These are phyloP conservation scores for Curvularia spicifera DNA, from an alignment of 2,329 filamentous ascomycete genomes.

Conservation along the genomic window DNA sequence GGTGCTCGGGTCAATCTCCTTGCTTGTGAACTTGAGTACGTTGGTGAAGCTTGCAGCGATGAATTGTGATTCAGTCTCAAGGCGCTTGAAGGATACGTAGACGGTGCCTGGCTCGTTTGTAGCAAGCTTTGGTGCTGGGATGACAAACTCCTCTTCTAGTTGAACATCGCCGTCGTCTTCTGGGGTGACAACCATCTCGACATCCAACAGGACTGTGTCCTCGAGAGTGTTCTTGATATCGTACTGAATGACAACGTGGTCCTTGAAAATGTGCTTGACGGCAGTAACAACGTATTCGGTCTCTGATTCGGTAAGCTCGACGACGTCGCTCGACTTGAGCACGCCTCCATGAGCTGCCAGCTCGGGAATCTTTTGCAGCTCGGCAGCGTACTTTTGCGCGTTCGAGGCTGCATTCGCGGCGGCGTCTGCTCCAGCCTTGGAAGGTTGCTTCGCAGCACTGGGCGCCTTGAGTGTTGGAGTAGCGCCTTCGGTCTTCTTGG, in stretches of 20 bases:
- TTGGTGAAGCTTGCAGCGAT: slow-evolving; percentile 86
- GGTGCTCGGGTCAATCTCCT: slow-evolving; percentile 96
- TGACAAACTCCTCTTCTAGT: slow-evolving; percentile 86
- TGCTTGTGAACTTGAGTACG: slow-evolving; percentile 93
- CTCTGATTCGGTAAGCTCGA: slow-evolving; percentile 95
- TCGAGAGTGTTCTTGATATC: slow-evolving; percentile 97
- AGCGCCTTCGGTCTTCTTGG: slow-evolving; percentile 93
- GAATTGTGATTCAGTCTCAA: slow-evolving; percentile 76
- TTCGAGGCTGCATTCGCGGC: slow-evolving; percentile 77
- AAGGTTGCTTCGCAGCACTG: slow-evolving; percentile 76
- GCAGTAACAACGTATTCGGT: slow-evolving; percentile 95
- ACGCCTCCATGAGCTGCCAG: slow-evolving; percentile 87
- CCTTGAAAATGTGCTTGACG: slow-evolving; percentile 97
- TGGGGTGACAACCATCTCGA: slow-evolving; percentile 76
- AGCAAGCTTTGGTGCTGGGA: slow-evolving; percentile 80
- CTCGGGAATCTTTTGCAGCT: slow-evolving; percentile 87
- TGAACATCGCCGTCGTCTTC: slow-evolving; percentile 78
- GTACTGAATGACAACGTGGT: slow-evolving; percentile 94
- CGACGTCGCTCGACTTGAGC: slow-evolving; percentile 84
- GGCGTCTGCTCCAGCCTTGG: slow-evolving; percentile 72
- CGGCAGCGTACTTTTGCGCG: slow-evolving; percentile 86
- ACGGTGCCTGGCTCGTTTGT: slow-evolving; percentile 90
- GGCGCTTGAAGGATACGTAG: slow-evolving; percentile 92
- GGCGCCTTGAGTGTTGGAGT: slow-evolving; percentile 94
- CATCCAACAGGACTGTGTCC: slow-evolving; percentile 64